Conservation (phyloP, 2,329 filamentous ascomycete species). For the Penicillium italicum region DNA sequence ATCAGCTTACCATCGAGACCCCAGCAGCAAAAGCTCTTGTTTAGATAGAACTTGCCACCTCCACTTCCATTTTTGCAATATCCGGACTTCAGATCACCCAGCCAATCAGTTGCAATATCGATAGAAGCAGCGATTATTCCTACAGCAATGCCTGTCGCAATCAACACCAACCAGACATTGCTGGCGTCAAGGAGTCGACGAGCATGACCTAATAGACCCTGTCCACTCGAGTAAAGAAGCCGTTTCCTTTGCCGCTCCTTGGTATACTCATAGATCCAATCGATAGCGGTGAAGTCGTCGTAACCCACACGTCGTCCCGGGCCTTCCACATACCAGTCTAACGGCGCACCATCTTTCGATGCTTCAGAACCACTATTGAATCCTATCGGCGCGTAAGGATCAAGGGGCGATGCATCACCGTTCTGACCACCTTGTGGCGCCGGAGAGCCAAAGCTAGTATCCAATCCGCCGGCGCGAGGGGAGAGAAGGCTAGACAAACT, state of each 20-base stretch:
- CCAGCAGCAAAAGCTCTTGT: conserved; percentile 87
- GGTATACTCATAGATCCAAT: conserved; percentile 99
- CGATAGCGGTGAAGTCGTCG: conserved; percentile 93
- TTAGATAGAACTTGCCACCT: conserved; percentile 85
- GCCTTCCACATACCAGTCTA: conserved; percentile 87
- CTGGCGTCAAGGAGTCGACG: conserved; percentile 75
- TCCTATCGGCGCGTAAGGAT: conserved; percentile 20
- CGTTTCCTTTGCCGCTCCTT: conserved; percentile 87
- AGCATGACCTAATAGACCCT: conserved; percentile 68
- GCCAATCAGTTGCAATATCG: conserved; percentile 86
- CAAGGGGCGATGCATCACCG: conserved; percentile 27
- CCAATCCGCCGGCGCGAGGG: conserved; percentile 26
- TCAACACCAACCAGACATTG: conserved; percentile 86
- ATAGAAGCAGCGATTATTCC: conserved; percentile 84
- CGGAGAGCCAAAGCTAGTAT: conserved; percentile 24
- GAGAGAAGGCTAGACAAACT: conserved; percentile 41
- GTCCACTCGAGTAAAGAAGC: conserved; percentile 65
- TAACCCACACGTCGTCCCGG: conserved; percentile 88
- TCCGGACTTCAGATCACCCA: conserved; percentile 86
- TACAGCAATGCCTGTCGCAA: conserved; percentile 78
- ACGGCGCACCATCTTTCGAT: conserved; percentile 41
- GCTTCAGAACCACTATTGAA: conserved; percentile 26
- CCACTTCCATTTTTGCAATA: conserved; percentile 75
- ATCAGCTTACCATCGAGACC: conserved; percentile 64
- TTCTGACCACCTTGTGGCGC: conserved; percentile 27